Base-by-base conservation (phyloP, 2,329 filamentous ascomycete species). In the Exserohilum rostratum region DNA sequence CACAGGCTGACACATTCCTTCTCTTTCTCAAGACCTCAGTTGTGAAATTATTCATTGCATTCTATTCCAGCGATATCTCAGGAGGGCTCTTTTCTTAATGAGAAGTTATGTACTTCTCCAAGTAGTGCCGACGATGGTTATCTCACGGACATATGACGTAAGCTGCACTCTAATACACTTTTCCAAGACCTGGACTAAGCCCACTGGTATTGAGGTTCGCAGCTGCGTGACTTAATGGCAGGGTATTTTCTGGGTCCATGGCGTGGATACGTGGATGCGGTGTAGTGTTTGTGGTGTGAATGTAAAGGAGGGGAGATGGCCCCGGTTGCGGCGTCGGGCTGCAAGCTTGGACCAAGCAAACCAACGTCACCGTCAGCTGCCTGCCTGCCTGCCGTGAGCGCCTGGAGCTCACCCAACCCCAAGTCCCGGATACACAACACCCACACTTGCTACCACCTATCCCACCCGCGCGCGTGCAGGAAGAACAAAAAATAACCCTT, bases 301-400 rank as follows among this genome's bases (percentile, higher is more conserved):
- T 12, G 18, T n/a, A 30, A 29, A 18, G 39, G 39, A 42, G 39
- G 39, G 39, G 17, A 27, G 39, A 38, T 10, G 31, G 37, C 17
- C 33, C 31, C 37, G 20, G 25, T 44, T 11, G 38, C 50, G 31
- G 30, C 15, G 22, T n/a, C 30, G 40, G 39, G 38, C 44, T 25
- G 33, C 46, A 33, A 50, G 52, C 52, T 46, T 33, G 52, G 52
- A 33, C 52, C 47, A 55, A 10, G 52, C 27, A 35, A n/a, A 46
- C 43, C 52, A 55, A 55, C 52, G 52, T 55, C 52, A 55, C 52
- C 38, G 52, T 47, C 48, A 35, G n/a, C 39, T 17, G 39, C 39
- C 15, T 30, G 39, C 39, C 39, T 42, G 25, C 34, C 47, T 50
- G 51, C 47, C 25, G 42, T 40, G 47, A 51, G 52, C 22, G 47